Base-by-base conservation (phyloP, 495 filamentous ascomycete species). In the Pyrenula massariospora region DNA sequence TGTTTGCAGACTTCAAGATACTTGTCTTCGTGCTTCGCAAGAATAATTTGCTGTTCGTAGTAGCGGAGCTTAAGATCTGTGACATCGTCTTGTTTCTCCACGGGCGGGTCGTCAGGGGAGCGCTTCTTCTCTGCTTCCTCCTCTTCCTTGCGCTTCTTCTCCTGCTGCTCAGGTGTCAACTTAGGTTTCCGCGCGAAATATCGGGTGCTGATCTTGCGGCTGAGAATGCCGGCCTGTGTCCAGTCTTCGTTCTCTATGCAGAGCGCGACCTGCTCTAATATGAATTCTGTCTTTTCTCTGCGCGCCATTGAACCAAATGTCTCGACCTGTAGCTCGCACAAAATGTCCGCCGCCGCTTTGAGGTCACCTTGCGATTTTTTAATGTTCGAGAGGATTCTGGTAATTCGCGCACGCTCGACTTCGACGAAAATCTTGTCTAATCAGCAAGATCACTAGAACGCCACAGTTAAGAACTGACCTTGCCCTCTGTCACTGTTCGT, bases 261-360 rank as follows among this genome's bases (percentile, higher is more conserved):
- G 53, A 97, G 76, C 12, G 84, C 81, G 52, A 98, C 92, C 71
- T 98, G 93, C 65, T 92, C 89, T 52, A 98, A 78, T 62, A 98
- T 97, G 67, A 98, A 97, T 63, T 96, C 93, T 12, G 88, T 92
- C 85, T 98, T 98, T 69, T 98, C 93, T 58, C 94, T 83, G 62
- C 92, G 79, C 50, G 88, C 85, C 93, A 98, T 98, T 47, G 93
- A 97, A 20, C 93, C 93, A 64, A 98, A 98, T 0, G 93, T 98
- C 77, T 98, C 93, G 19, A 98, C 93, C 69, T 98, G 93, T 56
- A 98, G 79, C 74, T 98, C 93, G 71, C 93, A 98, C 22, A 98
- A 79, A 55, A 89, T 93, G 61, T 95, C 91, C 58, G 88, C 86
- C 3, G 93, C 94, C 12, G 88, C 85, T 64, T 86, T 87, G 58